These are phyloP conservation scores for Barbarea vulgaris DNA, from an alignment of 345 rosid genomes.

Conservation along the genomic window DNA sequence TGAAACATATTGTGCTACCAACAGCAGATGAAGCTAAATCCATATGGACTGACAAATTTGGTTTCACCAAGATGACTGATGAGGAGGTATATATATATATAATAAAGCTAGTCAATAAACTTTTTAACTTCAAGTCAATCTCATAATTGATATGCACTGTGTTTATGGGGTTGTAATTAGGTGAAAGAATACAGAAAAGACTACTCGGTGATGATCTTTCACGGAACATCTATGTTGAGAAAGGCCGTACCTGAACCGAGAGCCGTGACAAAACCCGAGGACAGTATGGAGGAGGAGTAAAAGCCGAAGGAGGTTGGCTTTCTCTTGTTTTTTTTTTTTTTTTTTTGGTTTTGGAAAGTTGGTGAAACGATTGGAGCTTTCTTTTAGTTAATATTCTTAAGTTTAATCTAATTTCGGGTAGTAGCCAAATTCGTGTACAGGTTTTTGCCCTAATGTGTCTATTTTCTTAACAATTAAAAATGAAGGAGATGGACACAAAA, in stretches of 20 bases:
- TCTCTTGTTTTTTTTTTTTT: not conserved
- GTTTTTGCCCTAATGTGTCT: conserved; percentile 15
- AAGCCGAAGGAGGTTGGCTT: conserved; percentile 15
- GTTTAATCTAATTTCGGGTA: conserved; percentile 5
- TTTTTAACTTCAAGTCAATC: not conserved
- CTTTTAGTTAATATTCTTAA: not conserved
- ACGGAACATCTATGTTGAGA: conserved; percentile 82
- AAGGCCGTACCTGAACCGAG: conserved; percentile 59
- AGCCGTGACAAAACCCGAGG: conserved; percentile 35
- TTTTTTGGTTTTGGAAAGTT: conserved; percentile 2
- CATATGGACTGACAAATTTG: conserved; percentile 88
- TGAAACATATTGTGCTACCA: conserved; percentile 76
- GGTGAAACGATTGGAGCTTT: conserved; percentile 6
- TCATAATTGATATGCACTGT: not conserved
- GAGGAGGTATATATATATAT: conserved; percentile 60
- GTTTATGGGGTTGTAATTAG: conserved; percentile 22
- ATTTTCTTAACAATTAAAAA: conserved; percentile 5
- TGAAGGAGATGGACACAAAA: not conserved
- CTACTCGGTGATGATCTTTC: conserved; percentile 74
- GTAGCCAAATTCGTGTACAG: conserved; percentile 29
- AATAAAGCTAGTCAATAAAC: not conserved
- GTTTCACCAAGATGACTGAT: conserved; percentile 57
- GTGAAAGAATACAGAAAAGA: conserved; percentile 50
- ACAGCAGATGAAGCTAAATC: conserved; percentile 89
- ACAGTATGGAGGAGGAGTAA: conserved; percentile 31